Evolutionary conservation across 1,284 basidiomycete genomes (phyloP).

Genomic region (Puccinia novopanici): DNA sequence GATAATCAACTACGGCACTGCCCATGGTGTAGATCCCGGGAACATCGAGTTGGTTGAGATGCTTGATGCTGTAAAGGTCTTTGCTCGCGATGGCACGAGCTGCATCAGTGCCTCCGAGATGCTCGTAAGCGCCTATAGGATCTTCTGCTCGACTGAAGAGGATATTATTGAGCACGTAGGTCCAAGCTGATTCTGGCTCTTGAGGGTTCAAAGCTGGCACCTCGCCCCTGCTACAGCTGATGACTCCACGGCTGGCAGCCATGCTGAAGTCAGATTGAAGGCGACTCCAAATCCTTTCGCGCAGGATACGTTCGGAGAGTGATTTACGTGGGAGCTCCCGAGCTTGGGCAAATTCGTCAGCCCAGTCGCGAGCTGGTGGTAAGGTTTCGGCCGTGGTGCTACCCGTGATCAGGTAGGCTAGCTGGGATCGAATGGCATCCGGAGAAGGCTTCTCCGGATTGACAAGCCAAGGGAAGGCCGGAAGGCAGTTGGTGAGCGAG

Average conservation of each 20-base stretch:
- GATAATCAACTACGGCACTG: conserved; percentile 65
- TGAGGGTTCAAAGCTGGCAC: conserved; percentile 65
- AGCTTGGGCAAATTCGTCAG: conserved; percentile 66
- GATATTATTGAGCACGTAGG: conserved; percentile 66
- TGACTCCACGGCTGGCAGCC: conserved; percentile 63
- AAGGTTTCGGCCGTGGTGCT: conserved; percentile 63
- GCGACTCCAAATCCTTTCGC: conserved; percentile 65
- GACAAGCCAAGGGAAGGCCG: conserved; percentile 65
- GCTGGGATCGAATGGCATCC: conserved; percentile 64
- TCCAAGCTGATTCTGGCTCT: conserved; percentile 64
- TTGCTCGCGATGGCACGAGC: conserved; percentile 65
- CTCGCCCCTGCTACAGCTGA: conserved; percentile 63
- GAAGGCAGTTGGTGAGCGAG: conserved; percentile 63
- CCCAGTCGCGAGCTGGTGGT: conserved; percentile 66
- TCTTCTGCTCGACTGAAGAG: conserved; percentile 66
- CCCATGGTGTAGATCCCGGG: conserved; percentile 56
- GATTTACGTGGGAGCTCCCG: conserved; percentile 63
- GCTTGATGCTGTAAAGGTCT: conserved; percentile 64
- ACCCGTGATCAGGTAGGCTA: conserved; percentile 65
- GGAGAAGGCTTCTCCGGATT: conserved; percentile 59
- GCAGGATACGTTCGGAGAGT: conserved; percentile 63
- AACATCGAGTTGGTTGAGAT: conserved; percentile 64
- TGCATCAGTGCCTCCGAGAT: conserved; percentile 66
- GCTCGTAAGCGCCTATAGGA: conserved; percentile 64
- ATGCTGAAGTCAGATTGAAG: conserved; percentile 64